Conservation (phyloP, 768 basidiomycete genomes). For the Filobasidium wieringae region DNA sequence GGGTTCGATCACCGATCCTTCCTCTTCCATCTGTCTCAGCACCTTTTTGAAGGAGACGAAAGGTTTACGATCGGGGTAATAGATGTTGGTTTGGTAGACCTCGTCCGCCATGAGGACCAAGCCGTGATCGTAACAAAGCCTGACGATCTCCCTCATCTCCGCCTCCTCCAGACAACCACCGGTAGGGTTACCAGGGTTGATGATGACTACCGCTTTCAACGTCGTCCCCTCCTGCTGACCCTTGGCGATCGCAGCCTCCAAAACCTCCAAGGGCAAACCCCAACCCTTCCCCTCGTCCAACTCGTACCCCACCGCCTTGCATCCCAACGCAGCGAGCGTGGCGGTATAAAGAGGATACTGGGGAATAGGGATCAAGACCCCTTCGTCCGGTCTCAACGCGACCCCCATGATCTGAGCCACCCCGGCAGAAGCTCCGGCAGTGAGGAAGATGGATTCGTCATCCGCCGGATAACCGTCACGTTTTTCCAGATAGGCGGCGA, state of each 20-base stretch:
- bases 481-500: conserved; percentile 80
- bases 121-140: conserved; percentile 67
- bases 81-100: conserved; percentile 94
- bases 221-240: conserved; percentile 52
- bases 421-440: conserved; percentile 84
- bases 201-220: conserved; percentile 81
- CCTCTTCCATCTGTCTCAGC: conserved; percentile 54
- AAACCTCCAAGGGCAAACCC: conserved; percentile 61
- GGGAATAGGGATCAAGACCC: conserved; percentile 70
- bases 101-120: conserved; percentile 92
- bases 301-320: conserved; percentile 74
- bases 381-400: conserved; percentile 33
- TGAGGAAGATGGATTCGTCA: conserved; percentile 82
- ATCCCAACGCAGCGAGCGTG: conserved; percentile 70
- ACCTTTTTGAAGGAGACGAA: conserved; percentile 93
- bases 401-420: conserved; percentile 49
- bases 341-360: conserved; percentile 98
- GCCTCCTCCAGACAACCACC: conserved; percentile 64
- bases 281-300: conserved; percentile 72
- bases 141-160: conserved; percentile 65
- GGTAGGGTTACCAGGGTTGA: conserved; percentile 98
- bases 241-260: conserved; percentile 56
- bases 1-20: conserved; percentile 23
- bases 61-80: conserved; percentile 50
- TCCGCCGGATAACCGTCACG: conserved; percentile 79